Evolutionary conservation across 1,284 basidiomycete genomes (phyloP).

Genomic region (Hypsizygus ulmarius): DNA sequence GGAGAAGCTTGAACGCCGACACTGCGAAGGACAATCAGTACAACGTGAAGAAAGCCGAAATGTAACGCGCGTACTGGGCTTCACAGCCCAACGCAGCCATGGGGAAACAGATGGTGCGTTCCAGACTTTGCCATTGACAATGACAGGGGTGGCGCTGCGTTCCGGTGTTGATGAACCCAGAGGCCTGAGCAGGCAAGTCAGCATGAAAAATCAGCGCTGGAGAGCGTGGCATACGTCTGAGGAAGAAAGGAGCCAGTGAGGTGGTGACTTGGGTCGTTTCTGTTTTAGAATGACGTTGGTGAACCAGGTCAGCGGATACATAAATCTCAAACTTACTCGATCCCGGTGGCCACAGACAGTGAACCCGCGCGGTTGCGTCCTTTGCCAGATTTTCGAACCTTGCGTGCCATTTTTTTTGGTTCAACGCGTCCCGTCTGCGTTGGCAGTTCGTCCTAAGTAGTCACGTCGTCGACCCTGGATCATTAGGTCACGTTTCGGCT

Average conservation of each 20-base stretch:
- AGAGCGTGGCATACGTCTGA: constrained; percentile 48
- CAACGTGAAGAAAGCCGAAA: background rate
- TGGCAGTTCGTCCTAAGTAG: background rate
- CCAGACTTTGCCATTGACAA: constrained; percentile 15
- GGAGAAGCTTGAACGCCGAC: constrained; percentile 70
- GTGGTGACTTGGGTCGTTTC: constrained; percentile 55
- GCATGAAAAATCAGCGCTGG: constrained; percentile 11
- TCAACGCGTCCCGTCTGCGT: background rate
- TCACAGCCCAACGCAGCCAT: constrained; percentile 65
- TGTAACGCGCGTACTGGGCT: constrained; percentile 55
- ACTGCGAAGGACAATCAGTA: constrained; percentile 35
- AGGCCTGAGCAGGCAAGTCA: constrained; percentile 34
- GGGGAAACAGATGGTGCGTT: constrained; percentile 24
- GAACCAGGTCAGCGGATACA: background rate
- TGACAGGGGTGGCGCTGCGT: constrained; percentile 31
- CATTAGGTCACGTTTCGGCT: background rate
- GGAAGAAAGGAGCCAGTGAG: constrained; percentile 58
- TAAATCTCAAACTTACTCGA: constrained; percentile 31
- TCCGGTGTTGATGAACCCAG: constrained; percentile 39
- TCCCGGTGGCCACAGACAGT: constrained; percentile 20
- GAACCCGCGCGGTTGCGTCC: constrained; percentile 5
- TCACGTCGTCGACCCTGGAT: background rate
- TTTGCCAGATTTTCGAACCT: constrained; percentile 6
- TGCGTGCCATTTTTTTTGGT: constrained; percentile 10
- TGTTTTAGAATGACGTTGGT: constrained; percentile 22